These are phyloP conservation scores for Agastache rugosa DNA, from an alignment of 257 asterid species.

Conservation along the genomic window DNA sequence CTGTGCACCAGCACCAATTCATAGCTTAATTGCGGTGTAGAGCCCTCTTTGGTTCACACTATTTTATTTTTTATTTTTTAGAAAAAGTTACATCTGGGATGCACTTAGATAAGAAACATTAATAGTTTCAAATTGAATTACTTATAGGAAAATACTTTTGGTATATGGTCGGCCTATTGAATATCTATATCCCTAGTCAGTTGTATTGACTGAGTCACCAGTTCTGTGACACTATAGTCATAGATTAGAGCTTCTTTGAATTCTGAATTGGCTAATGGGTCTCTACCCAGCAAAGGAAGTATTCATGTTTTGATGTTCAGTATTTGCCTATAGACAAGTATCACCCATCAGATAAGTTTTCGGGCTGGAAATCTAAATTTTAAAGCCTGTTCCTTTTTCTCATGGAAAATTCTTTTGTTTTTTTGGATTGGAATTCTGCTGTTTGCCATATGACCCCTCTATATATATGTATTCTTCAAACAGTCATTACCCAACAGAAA, in stretches of 20 bases:
- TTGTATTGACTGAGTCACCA: neutral
- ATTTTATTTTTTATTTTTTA: no score
- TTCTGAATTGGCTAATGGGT: neutral
- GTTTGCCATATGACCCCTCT: constrained; percentile 20
- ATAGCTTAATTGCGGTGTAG: no score
- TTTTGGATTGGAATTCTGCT: neutral
- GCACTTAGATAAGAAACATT: no score
- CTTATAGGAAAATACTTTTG: neutral
- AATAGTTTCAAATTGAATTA: no score
- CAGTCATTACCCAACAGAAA: constrained; percentile 83
- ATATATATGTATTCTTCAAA: neutral
- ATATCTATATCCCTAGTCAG: neutral
- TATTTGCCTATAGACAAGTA: constrained; percentile 5
- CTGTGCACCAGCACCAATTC: neutral
- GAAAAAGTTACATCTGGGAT: no score
- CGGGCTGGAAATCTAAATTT: neutral
- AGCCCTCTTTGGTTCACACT: no score
- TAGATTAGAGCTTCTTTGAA: neutral
- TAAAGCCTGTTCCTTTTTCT: constrained; percentile 13
- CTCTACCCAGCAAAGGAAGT: neutral
- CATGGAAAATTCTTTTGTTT: neutral
- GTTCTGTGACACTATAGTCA: neutral
- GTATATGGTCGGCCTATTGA: neutral
- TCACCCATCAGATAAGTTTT: constrained; percentile 7
- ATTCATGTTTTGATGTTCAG: neutral